A percentile compares a stretch with the other conserved stretches of the same genome.
Evolutionary conservation across 345 rosid genomes (phyloP).

Genomic region (Sonneratia caseolaris): DNA sequence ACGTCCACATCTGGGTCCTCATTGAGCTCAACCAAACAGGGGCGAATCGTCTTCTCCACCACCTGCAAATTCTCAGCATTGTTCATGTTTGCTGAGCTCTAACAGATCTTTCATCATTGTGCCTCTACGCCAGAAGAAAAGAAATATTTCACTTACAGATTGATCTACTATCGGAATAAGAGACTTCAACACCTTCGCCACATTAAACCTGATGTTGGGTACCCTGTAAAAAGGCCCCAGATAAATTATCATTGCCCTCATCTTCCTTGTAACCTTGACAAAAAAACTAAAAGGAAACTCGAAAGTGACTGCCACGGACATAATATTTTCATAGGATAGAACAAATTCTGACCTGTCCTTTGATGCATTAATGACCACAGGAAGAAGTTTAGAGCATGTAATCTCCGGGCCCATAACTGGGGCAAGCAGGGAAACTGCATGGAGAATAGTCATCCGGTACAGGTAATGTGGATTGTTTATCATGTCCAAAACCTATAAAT

Average conservation of each 20-base stretch:
- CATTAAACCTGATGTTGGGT: conserved; percentile 92
- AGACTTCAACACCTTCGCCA: conserved; percentile 88
- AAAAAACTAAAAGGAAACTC: background rate
- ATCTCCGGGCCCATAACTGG: conserved; percentile 88
- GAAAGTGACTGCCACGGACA: background rate
- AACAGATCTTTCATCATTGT: background rate
- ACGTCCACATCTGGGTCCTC: conserved; percentile 84
- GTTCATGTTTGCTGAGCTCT: background rate
- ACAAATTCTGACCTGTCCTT: conserved; percentile 57
- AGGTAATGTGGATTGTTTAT: conserved; percentile 65
- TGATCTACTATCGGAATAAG: conserved; percentile 47
- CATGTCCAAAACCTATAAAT: conserved; percentile 71
- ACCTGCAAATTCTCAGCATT: conserved; percentile 27
- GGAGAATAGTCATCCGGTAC: conserved; percentile 82
- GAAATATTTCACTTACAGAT: conserved; percentile 4
- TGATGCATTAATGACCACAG: conserved; percentile 58
- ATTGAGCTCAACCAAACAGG: conserved; percentile 54
- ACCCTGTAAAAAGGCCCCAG: conserved; percentile 42
- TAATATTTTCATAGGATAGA: background rate
- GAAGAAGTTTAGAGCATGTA: conserved; percentile 73
- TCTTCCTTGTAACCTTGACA: background rate
- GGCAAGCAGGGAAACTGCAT: conserved; percentile 68
- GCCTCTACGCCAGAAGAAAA: background rate
- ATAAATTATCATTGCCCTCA: background rate
- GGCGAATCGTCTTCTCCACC: conserved; percentile 55